phyloP scores from a whole-genome alignment of 805 yeast species.

The Cyberlindnera petersonii region DNA sequence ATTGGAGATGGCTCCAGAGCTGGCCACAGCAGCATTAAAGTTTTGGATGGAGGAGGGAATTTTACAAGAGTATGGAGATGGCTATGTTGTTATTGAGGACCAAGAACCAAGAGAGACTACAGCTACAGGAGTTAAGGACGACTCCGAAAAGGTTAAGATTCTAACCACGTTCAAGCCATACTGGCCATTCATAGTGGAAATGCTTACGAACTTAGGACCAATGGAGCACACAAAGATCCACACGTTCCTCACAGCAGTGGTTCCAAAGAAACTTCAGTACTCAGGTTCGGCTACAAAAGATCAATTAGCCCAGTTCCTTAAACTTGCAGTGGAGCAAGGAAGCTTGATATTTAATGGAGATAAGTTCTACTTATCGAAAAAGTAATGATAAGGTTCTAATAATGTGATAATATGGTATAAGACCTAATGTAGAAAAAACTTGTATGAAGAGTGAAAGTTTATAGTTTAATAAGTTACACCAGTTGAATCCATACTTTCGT shows the following conservation, averaged over 20 bases:
- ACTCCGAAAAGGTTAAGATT: conserved; percentile 1
- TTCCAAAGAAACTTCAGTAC: conserved; percentile 41
- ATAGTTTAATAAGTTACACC: too few species aligned
- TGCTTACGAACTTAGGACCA: conserved; percentile 54
- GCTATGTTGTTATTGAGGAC: conserved; percentile 12
- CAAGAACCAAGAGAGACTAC: conserved; percentile 2
- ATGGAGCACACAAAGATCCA: conserved; percentile 47
- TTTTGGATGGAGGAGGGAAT: conserved; percentile 68
- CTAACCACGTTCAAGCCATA: conserved; percentile 15
- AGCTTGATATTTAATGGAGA: conserved; percentile 5
- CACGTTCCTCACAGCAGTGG: conserved; percentile 49
- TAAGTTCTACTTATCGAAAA: too few species aligned
- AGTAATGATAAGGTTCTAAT: too few species aligned
- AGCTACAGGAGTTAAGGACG: background rate
- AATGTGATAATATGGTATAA: too few species aligned
- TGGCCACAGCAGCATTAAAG: conserved; percentile 37
- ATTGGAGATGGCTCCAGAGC: conserved; percentile 41
- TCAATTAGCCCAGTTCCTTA: conserved; percentile 7
- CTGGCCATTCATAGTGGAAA: conserved; percentile 50
- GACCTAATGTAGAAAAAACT: too few species aligned
- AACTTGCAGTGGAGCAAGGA: conserved; percentile 4
- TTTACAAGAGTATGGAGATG: conserved; percentile 33
- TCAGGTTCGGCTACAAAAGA: background rate
- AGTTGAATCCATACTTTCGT: too few species aligned
- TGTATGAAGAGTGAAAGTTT: too few species aligned